These are phyloP conservation scores for Austropuccinia psidii DNA, from an alignment of 1,284 basidiomycete genomes.

Conservation along the genomic window DNA sequence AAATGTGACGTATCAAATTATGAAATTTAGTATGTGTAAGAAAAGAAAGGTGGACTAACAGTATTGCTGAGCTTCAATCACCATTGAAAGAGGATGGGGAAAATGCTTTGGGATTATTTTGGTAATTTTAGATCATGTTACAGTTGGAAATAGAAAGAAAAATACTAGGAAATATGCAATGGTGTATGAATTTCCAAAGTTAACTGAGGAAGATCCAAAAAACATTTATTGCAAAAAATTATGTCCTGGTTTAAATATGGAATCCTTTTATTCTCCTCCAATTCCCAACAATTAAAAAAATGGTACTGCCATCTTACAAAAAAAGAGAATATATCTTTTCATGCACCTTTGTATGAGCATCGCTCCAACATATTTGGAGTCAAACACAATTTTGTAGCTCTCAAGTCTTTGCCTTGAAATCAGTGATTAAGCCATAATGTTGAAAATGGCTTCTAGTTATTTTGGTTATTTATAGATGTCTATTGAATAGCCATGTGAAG, in stretches of 20 bases:
- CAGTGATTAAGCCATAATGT: too few species aligned
- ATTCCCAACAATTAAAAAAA: not conserved
- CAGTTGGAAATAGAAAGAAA: too few species aligned
- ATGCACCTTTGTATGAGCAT: not conserved
- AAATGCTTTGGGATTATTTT: too few species aligned
- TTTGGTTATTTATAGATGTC: too few species aligned
- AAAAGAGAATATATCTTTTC: not conserved
- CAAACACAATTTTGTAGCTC: not conserved
- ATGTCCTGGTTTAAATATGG: not conserved
- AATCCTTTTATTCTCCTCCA: not conserved
- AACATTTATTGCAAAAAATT: not conserved
- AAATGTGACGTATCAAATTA: not conserved
- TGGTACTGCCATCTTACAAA: not conserved
- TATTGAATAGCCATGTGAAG: too few species aligned
- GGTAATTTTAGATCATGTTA: too few species aligned
- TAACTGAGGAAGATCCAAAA: too few species aligned
- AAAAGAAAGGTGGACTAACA: too few species aligned
- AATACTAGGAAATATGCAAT: not conserved
- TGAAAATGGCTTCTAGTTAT: too few species aligned
- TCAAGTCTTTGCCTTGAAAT: not conserved
- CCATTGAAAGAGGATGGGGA: too few species aligned
- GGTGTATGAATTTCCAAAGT: too few species aligned
- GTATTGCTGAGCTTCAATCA: not conserved
- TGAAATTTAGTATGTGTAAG: not conserved
- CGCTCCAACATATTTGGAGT: not conserved